Conservation (phyloP, 345 rosid species). For the Populus alba region DNA sequence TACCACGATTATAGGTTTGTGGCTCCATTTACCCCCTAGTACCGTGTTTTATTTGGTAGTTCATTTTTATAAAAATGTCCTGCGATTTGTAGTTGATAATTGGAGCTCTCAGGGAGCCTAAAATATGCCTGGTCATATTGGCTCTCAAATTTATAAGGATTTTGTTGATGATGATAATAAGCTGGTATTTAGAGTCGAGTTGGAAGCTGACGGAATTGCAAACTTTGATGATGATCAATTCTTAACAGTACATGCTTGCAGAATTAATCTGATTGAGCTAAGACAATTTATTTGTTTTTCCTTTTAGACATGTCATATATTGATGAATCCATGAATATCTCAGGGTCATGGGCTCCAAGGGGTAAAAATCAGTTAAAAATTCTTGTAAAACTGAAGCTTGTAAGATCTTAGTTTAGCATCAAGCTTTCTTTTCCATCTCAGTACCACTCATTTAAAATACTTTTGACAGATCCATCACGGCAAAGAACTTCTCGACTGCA, state of each 20-base stretch:
- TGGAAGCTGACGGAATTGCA: neutral
- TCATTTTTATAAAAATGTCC: neutral
- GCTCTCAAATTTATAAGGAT: neutral
- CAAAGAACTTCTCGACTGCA: slow-evolving; percentile 70
- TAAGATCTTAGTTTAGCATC: neutral
- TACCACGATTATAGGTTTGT: slow-evolving; percentile 77
- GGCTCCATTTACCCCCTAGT: neutral
- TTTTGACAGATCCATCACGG: slow-evolving; percentile 67
- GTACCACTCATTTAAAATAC: neutral
- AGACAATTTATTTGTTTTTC: neutral
- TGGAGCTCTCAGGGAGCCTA: neutral
- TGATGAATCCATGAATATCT: neutral
- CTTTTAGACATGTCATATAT: neutral
- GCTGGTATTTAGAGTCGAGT: neutral
- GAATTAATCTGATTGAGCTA: neutral
- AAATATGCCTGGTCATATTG: neutral
- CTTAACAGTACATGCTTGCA: neutral
- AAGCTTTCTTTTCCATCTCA: neutral
- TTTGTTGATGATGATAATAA: neutral
- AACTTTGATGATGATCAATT: neutral
- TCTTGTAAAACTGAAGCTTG: neutral
- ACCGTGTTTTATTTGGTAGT: neutral
- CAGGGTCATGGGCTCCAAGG: neutral
- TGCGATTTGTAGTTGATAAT: neutral
- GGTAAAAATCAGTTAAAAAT: neutral